Conservation (phyloP, 805 yeast genomes). For the Sungouiella thailandica region DNA sequence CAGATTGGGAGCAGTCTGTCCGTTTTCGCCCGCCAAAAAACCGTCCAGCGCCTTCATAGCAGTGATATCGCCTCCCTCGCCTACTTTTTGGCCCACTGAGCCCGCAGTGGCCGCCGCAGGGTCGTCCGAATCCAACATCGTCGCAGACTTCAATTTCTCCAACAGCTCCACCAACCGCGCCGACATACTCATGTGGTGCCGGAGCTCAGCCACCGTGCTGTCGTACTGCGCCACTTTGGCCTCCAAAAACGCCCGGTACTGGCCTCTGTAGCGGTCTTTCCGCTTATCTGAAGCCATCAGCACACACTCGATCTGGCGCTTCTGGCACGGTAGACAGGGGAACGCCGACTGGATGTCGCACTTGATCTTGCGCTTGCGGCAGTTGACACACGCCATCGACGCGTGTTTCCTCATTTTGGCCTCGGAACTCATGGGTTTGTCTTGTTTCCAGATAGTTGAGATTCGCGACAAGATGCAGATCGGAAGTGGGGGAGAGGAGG, state of each 20-base stretch:
- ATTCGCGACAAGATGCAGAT: too few species aligned
- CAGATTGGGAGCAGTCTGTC: neutral
- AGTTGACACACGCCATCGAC: constrained; percentile 9
- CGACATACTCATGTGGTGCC: neutral
- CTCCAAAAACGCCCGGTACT: constrained; percentile 4
- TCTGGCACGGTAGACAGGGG: constrained; percentile 6
- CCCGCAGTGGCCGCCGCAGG: neutral
- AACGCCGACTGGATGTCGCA: constrained; percentile 2
- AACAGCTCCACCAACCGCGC: neutral
- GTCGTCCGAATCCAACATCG: too few species aligned
- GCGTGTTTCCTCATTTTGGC: constrained; percentile 2
- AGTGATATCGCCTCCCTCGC: neutral
- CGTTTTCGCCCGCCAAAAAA: neutral
- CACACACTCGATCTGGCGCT: constrained; percentile 6
- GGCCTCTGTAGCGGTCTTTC: constrained; percentile 8
- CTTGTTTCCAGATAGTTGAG: too few species aligned
- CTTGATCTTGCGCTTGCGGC: constrained; percentile 8
- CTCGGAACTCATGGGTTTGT: too few species aligned
- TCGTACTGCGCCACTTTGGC: constrained; percentile 4
- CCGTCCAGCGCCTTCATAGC: too few species aligned
- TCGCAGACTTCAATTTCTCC: too few species aligned
- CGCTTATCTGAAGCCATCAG: constrained; percentile 4
- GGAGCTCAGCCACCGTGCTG: neutral
- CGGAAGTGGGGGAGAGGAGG: too few species aligned
- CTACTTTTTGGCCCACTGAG: too few species aligned